A percentile compares a stretch with the other conserved stretches of the same genome.
These are phyloP conservation scores for Gossypium rotundifolium DNA, from an alignment of 345 rosid species.

Conservation along the genomic window DNA sequence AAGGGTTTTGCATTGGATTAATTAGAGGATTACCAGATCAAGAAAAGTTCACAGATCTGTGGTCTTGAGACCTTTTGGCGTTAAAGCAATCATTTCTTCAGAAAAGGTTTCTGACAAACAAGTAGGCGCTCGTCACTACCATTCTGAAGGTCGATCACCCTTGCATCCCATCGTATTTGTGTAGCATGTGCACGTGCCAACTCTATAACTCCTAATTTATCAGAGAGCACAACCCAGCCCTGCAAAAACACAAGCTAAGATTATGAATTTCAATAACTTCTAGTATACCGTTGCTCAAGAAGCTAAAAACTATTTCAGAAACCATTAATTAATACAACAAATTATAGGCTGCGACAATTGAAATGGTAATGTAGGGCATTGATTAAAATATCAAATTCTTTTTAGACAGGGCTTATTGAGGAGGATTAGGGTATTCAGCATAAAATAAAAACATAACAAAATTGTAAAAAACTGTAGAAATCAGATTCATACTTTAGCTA, in stretches of 20 bases:
- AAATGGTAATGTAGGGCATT: conserved; percentile 1
- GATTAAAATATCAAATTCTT: not conserved
- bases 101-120: conserved; percentile 89
- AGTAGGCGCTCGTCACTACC: conserved; percentile 95
- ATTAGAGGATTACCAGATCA: conserved; percentile 35
- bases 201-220: conserved; percentile 72
- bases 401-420: not conserved
- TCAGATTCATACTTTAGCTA: too few relatives aligned
- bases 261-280: not conserved
- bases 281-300: not conserved
- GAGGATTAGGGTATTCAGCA: not conserved
- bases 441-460: not conserved
- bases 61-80: conserved; percentile 14
- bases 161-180: conserved; percentile 93
- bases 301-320: not conserved
- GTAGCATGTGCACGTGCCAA: conserved; percentile 70
- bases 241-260: conserved; percentile 18
- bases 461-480: too few relatives aligned
- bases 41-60: conserved; percentile 27
- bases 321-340: not conserved
- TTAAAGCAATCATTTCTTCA: conserved; percentile 53
- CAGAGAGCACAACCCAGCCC: conserved; percentile 92
- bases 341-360: not conserved
- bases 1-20: not conserved
- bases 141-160: conserved; percentile 89